These are phyloP conservation scores for Fusarium nematophilum DNA, from an alignment of 2,329 filamentous ascomycete genomes.

Conservation along the genomic window DNA sequence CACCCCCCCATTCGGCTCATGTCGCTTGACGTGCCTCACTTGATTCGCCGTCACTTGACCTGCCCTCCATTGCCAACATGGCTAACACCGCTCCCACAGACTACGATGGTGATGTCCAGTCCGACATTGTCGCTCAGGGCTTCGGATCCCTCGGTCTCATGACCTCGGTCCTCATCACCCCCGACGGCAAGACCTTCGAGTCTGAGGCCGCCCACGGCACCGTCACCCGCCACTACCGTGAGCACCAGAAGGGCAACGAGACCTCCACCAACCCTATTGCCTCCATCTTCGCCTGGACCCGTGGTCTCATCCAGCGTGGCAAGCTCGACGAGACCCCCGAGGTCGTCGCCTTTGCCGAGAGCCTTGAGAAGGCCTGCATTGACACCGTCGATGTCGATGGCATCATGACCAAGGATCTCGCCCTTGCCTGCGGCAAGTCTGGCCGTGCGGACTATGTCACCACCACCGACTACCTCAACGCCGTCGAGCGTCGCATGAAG, in stretches of 20 bases:
- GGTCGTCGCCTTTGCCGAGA: conserved; percentile 89
- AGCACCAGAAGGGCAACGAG: conserved; percentile 97
- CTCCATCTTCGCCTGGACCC: conserved; percentile 99
- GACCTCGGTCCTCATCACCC: conserved; percentile 97
- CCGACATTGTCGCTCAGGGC: conserved; percentile 96
- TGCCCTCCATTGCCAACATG: no score
- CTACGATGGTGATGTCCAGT: conserved; percentile 99
- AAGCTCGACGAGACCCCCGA: conserved; percentile 94
- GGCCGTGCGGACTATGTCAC: conserved; percentile 88
- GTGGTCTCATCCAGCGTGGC: conserved; percentile 91
- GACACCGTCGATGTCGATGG: conserved; percentile 94
- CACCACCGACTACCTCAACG: conserved; percentile 89
- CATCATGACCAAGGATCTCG: conserved; percentile 99
- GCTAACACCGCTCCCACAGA: conserved; percentile 64
- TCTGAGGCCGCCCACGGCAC: conserved; percentile 98
- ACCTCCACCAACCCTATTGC: conserved; percentile 99
- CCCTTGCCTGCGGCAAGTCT: conserved; percentile 92
- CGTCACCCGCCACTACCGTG: conserved; percentile 97
- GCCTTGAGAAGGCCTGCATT: conserved; percentile 90
- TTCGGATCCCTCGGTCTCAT: conserved; percentile 98
- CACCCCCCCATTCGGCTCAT: neutral
- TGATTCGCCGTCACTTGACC: no score
- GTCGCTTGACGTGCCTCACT: conserved; percentile 8
- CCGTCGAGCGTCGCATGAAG: conserved; percentile 92
- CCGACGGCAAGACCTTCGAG: conserved; percentile 96